phyloP scores from a whole-genome alignment of 106 monocot species.

The Alisma plantagoaquatica region DNA sequence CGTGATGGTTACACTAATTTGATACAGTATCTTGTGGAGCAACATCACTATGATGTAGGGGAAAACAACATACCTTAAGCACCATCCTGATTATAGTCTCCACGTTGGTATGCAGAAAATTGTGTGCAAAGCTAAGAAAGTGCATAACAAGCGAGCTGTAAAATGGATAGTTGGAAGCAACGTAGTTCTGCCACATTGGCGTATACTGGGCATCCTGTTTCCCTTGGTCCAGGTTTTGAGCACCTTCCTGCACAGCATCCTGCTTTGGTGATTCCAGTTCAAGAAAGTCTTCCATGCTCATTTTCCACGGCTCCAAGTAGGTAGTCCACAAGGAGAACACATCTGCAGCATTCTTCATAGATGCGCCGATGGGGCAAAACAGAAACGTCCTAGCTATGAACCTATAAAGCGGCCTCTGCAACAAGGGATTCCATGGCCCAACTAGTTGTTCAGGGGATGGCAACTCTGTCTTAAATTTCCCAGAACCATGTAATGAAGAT shows the following conservation, averaged over 20 bases:
- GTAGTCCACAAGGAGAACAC: constrained; percentile 60
- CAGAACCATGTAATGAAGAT: no score
- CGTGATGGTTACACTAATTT: no score
- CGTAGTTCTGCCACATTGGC: constrained; percentile 49
- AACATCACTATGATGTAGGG: no score
- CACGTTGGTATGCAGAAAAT: constrained; percentile 61
- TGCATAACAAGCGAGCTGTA: constrained; percentile 75
- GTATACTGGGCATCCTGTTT: constrained; percentile 17
- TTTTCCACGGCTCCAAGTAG: constrained; percentile 76
- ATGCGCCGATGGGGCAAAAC: constrained; percentile 69
- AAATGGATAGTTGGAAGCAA: constrained; percentile 75
- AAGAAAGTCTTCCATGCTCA: constrained; percentile 31
- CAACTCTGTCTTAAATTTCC: no score
- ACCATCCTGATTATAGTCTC: constrained; percentile 54
- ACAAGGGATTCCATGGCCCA: constrained; percentile 46
- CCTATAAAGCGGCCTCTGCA: constrained; percentile 87
- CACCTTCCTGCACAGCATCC: no score
- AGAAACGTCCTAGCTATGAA: constrained; percentile 75
- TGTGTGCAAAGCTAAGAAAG: constrained; percentile 92
- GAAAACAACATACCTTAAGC: constrained; percentile 40
- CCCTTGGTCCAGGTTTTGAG: background rate
- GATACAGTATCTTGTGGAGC: no score
- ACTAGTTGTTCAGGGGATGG: constrained; percentile 11
- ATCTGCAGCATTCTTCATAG: constrained; percentile 61
- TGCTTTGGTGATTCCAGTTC: no score